Evolutionary conservation across 495 filamentous ascomycete genomes (phyloP).

Genomic region (Lichina pygmaea): DNA sequence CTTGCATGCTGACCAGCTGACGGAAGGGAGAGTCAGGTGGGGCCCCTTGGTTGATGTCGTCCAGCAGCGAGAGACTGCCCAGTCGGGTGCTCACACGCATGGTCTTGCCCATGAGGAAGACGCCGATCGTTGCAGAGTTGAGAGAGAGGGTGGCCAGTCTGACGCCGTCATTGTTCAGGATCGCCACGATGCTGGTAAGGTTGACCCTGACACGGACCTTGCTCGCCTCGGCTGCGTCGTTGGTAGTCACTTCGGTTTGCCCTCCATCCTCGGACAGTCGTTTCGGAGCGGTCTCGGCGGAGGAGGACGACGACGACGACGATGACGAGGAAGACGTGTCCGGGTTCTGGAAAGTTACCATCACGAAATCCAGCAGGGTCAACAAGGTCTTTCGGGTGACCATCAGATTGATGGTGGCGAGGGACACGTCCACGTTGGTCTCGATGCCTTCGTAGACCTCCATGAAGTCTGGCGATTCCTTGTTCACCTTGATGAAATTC

Average conservation of each 20-base stretch:
- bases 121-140: conserved; percentile 68
- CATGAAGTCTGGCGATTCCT: conserved; percentile 78
- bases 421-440: conserved; percentile 69
- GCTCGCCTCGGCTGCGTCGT: conserved; percentile 9
- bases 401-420: conserved; percentile 87
- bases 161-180: conserved; percentile 97
- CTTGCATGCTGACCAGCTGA: conserved; percentile 77
- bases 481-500: conserved; percentile 71
- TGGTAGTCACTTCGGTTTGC: too few relatives aligned
- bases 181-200: conserved; percentile 72
- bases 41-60: conserved; percentile 86
- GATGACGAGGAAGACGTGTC: conserved; percentile 16
- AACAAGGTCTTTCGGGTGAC: conserved; percentile 82
- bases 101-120: conserved; percentile 59
- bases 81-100: conserved; percentile 71
- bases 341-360: conserved; percentile 75
- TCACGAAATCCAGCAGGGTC: conserved; percentile 83
- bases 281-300: conserved; percentile 1
- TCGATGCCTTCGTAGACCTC: conserved; percentile 77
- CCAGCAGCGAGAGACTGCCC: conserved; percentile 64
- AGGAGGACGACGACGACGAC: conserved; percentile 1
- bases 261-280: conserved; percentile 5
- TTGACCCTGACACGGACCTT: conserved; percentile 74
- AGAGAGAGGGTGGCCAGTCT: conserved; percentile 78
- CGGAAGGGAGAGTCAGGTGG: conserved; percentile 53